A percentile compares a stretch with the other conserved stretches of the same genome.
These are phyloP conservation scores for Ogataea polymorpha DNA, from an alignment of 805 yeast genomes.

Conservation along the genomic window DNA sequence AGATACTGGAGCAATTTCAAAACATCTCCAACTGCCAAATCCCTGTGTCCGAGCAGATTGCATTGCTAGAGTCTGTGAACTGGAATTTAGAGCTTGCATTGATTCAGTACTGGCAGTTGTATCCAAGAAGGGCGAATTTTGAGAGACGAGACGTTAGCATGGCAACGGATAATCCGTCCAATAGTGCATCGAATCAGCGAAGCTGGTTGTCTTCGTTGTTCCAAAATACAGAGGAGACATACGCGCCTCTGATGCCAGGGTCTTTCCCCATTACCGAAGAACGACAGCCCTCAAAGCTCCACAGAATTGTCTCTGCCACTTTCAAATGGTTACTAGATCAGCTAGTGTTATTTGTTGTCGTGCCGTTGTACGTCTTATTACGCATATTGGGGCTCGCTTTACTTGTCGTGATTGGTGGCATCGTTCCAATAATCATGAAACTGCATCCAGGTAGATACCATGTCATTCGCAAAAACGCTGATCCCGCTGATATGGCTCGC, in stretches of 20 bases:
- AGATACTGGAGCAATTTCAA: conserved; percentile 20
- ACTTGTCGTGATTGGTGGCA: conserved; percentile 19
- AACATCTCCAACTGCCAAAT: conserved; percentile 16
- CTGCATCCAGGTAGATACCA: conserved; percentile 23
- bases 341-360: conserved; percentile 20
- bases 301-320: conserved; percentile 15
- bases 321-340: conserved; percentile 11
- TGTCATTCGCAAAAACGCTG: conserved; percentile 18
- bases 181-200: background rate
- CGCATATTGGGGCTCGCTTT: conserved; percentile 18
- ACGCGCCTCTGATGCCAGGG: conserved; percentile 22
- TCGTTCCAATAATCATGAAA: conserved; percentile 23
- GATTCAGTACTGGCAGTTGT: conserved; percentile 21
- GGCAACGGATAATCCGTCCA: conserved; percentile 2
- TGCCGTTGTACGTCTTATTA: conserved; percentile 27
- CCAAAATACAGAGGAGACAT: conserved; percentile 1
- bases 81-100: conserved; percentile 31
- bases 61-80: conserved; percentile 18
- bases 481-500: conserved; percentile 34
- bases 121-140: conserved; percentile 20
- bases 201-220: conserved; percentile 3
- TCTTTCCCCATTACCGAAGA: conserved; percentile 17
- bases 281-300: conserved; percentile 24
- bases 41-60: conserved; percentile 19
- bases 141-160: conserved; percentile 8